phyloP scores from a whole-genome alignment of 129 eudicot genomes.

The Centella asiatica region DNA sequence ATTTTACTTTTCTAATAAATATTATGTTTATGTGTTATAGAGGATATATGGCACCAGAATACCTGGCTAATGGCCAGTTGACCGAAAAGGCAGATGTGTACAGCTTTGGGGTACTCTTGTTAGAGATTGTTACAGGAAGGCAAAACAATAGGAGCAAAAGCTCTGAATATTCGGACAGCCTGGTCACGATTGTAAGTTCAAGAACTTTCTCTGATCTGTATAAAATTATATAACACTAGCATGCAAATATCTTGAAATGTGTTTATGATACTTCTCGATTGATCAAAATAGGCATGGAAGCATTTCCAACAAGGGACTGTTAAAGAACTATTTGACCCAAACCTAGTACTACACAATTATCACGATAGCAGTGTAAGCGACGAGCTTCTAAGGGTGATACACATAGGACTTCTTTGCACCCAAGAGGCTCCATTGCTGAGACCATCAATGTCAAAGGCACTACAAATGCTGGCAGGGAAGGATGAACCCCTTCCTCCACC shows the following conservation, averaged over 20 bases:
- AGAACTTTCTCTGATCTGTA: background rate
- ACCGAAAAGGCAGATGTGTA: slow-evolving; percentile 74
- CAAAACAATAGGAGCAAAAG: slow-evolving; percentile 44
- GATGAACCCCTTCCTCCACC: slow-evolving; percentile 60
- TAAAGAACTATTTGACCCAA: slow-evolving; percentile 67
- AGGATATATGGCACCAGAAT: slow-evolving; percentile 81
- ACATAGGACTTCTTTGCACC: slow-evolving; percentile 71
- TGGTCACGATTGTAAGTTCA: slow-evolving; percentile 39
- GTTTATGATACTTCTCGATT: background rate
- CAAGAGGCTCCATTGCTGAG: slow-evolving; percentile 64
- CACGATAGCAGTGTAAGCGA: slow-evolving; percentile 19
- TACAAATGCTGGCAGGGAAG: slow-evolving; percentile 48
- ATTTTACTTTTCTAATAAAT: background rate
- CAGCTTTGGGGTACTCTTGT: slow-evolving; percentile 61
- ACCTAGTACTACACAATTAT: slow-evolving; percentile 36
- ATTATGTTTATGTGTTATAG: slow-evolving; percentile 18
- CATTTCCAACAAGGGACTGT: slow-evolving; percentile 53
- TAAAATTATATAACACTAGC: background rate
- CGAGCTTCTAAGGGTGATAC: slow-evolving; percentile 48
- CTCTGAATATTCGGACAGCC: slow-evolving; percentile 45
- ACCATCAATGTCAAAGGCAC: slow-evolving; percentile 57
- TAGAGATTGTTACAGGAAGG: slow-evolving; percentile 72
- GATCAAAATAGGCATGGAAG: slow-evolving; percentile 72
- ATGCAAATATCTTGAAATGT: background rate
- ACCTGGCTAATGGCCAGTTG: slow-evolving; percentile 64